Conservation (phyloP, 2,329 filamentous ascomycete genomes). For the Penicillium aurantiogriseum region DNA sequence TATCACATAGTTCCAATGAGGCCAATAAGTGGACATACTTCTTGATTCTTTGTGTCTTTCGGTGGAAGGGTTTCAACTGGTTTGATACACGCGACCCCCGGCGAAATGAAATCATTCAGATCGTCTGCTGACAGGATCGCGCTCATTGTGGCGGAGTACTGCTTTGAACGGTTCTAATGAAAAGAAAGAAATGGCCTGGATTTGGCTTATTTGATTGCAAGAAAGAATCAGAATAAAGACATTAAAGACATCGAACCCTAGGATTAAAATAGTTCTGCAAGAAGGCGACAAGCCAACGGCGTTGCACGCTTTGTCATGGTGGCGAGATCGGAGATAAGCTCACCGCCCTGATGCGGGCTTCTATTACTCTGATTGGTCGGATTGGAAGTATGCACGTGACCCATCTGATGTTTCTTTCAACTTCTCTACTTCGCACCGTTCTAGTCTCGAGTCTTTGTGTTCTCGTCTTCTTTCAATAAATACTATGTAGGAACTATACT, state of each 20-base stretch:
- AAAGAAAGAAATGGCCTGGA: background rate
- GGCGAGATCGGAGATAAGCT: slow-evolving; percentile 36
- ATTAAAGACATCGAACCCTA: background rate
- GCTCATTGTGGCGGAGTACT: slow-evolving; percentile 64
- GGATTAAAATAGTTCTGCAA: slow-evolving; percentile 7
- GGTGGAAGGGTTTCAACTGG: slow-evolving; percentile 86
- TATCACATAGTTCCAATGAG: background rate
- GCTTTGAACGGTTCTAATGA: slow-evolving; percentile 13
- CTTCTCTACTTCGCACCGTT: background rate
- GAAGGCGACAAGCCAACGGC: slow-evolving; percentile 16
- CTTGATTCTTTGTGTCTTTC: slow-evolving; percentile 50
- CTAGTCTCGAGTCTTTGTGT: background rate
- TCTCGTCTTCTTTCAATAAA: background rate
- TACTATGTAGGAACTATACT: background rate
- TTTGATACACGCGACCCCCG: slow-evolving; percentile 96
- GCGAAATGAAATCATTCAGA: slow-evolving; percentile 98
- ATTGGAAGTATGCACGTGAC: background rate
- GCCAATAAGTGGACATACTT: slow-evolving; percentile 37
- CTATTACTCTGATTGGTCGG: background rate
- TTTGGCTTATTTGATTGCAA: background rate
- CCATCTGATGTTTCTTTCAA: background rate
- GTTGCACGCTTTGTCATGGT: slow-evolving; percentile 34
- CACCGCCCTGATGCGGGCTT: slow-evolving; percentile 21
- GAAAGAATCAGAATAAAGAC: background rate
- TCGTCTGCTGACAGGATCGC: slow-evolving; percentile 96